Conservation (phyloP, 2,329 filamentous ascomycete genomes). For the Trichoderma hamatum region DNA sequence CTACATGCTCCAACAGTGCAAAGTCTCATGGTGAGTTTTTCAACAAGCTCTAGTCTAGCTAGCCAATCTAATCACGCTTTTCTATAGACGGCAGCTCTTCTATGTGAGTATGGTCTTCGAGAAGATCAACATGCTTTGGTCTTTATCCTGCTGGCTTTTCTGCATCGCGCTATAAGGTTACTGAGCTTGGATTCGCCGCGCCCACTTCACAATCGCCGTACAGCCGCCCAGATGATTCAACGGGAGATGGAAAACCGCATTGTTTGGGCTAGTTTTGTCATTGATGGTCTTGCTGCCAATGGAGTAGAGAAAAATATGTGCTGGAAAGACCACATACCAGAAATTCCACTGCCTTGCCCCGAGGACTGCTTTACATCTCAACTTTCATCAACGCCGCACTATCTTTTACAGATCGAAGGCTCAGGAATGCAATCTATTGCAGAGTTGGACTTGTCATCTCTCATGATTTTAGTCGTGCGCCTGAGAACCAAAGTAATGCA, state of each 20-base stretch:
- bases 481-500: constrained; percentile 31
- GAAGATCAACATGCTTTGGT: constrained; percentile 33
- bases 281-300: constrained; percentile 31
- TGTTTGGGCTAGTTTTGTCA: constrained; percentile 34
- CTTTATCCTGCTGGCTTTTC: constrained; percentile 31
- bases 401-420: constrained; percentile 28
- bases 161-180: constrained; percentile 32
- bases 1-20: constrained; percentile 31
- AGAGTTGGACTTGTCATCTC: constrained; percentile 29
- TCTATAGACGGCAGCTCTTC: constrained; percentile 30
- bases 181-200: constrained; percentile 30
- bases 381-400: constrained; percentile 14
- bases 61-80: background rate
- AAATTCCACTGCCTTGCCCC: constrained; percentile 32
- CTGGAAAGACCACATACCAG: constrained; percentile 31
- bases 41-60: background rate
- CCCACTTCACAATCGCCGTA: constrained; percentile 12
- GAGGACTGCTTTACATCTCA: constrained; percentile 30
- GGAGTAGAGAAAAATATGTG: constrained; percentile 32
- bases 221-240: constrained; percentile 26
- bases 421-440: constrained; percentile 22
- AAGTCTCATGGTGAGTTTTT: constrained; percentile 31
- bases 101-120: constrained; percentile 33
- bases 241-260: constrained; percentile 32
- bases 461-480: constrained; percentile 30